Base-by-base conservation (phyloP, 2,329 filamentous ascomycete species). In the Fusarium praegraminearum region DNA sequence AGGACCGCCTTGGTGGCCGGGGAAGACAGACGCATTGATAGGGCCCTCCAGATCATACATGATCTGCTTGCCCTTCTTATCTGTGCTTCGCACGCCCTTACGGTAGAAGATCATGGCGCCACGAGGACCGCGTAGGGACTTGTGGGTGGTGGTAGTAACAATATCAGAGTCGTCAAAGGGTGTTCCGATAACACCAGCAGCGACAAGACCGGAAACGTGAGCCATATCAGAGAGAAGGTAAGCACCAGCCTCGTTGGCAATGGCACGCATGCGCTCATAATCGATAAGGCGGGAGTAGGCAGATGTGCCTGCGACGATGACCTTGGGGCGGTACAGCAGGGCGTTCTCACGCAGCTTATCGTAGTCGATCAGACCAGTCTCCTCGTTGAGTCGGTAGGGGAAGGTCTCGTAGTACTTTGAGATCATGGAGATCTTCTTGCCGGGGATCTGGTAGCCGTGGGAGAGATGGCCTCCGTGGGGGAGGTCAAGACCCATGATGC, bases 91-190 rank as follows among this genome's bases (percentile, higher is more conserved):
- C 43, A 97, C 92, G 69, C 95, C 95, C 82, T 93, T 95, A 76
- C 95, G 91, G 89, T 90, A 98, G 87, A 98, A 98, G 81, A 98
- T 98, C 91, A 98, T 93, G 77, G 95, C 94, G 71, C 95, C 95
- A 76, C 95, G 90, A 52, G 95, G 95, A 43, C 95, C 95, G 78
- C 95, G 92, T 64, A 98, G 89, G 54, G 93, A 97, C 85, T 98
- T 98, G 87, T 98, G 95, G 47, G 93, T 97, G 28, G 95, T 98
- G n/a, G 95, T 98, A 38, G 95, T 98, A 65, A 98, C 95, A 58
- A 98, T 91, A 78, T 98, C 95, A 64, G 93, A 91, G 80, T 92
- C 90, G 70, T 88, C 88, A 82, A 98, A 98, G 41, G 95, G 95
- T 67, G 91, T 91, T 53, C 93, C 93, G 70, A 97, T 90, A 57